Percentiles rank a stretch among this genome's conserved stretches.
These are phyloP conservation scores for Aspergillus carbonarius DNA, from an alignment of 2,329 filamentous ascomycete genomes.

Conservation along the genomic window DNA sequence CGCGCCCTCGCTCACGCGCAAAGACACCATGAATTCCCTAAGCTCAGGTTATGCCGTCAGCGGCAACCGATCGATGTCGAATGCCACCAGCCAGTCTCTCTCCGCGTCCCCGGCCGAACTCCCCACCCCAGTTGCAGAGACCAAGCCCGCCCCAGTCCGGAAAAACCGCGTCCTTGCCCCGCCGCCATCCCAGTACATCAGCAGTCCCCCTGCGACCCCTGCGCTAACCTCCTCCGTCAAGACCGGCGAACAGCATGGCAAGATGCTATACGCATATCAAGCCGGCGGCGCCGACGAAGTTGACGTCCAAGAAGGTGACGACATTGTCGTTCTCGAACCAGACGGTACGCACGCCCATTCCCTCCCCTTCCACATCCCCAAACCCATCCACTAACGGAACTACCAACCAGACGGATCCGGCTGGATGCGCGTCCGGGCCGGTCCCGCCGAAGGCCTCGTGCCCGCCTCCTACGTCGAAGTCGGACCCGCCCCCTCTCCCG, in stretches of 20 bases:
- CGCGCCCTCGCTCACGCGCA: conserved; percentile 68
- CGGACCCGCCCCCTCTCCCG: conserved; percentile 47
- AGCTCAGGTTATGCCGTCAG: conserved; percentile 84
- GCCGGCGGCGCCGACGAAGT: conserved; percentile 79
- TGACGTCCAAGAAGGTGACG: conserved; percentile 72
- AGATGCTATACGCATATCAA: conserved; percentile 87
- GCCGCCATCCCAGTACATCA: conserved; percentile 78
- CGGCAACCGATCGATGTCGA: conserved; percentile 72
- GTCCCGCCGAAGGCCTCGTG: conserved; percentile 74
- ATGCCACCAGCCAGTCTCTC: conserved; percentile 52
- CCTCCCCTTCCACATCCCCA: not conserved
- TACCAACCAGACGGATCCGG: conserved; percentile 72
- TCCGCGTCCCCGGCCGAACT: conserved; percentile 49
- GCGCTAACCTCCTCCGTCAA: conserved; percentile 23
- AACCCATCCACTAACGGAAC: conserved; percentile 10
- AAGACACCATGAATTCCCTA: conserved; percentile 86
- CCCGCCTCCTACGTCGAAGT: conserved; percentile 82
- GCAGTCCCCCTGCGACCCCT: conserved; percentile 56
- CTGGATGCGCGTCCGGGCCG: conserved; percentile 81
- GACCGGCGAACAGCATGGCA: conserved; percentile 64
- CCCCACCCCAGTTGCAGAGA: conserved; percentile 21
- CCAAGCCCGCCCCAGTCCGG: conserved; percentile 34
- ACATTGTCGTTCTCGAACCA: conserved; percentile 75
- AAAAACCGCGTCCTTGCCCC: conserved; percentile 81
- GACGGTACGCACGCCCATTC: conserved; percentile 65